Conservation (phyloP, 2,329 filamentous ascomycete species). For the Lomentospora prolificans region DNA sequence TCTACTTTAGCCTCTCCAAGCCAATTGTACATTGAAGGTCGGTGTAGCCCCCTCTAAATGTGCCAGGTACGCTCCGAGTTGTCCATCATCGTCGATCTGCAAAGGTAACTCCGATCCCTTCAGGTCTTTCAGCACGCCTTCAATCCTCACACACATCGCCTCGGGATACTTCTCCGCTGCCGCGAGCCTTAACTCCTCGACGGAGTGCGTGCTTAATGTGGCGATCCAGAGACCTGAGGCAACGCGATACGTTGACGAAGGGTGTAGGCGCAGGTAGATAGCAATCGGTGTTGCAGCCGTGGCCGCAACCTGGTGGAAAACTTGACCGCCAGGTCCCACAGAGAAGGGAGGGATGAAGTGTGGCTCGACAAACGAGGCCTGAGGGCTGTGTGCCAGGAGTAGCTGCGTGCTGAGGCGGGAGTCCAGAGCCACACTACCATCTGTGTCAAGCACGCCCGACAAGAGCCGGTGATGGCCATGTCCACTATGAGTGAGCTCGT, state of each 20-base stretch:
- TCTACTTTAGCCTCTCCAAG: constrained; percentile 16
- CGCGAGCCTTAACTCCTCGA: constrained; percentile 53
- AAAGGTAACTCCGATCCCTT: constrained; percentile 52
- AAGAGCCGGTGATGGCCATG: background rate
- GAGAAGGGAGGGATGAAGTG: constrained; percentile 22
- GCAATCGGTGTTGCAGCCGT: constrained; percentile 29
- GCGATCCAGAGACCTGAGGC: constrained; percentile 54
- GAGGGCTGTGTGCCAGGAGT: constrained; percentile 27
- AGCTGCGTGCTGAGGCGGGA: constrained; percentile 28
- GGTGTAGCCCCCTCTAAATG: constrained; percentile 43
- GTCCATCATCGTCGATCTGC: constrained; percentile 59
- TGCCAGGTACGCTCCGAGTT: constrained; percentile 61
- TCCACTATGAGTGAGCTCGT: background rate
- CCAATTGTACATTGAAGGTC: constrained; percentile 32
- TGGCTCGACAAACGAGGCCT: constrained; percentile 24
- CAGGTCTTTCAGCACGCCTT: constrained; percentile 54
- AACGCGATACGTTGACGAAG: constrained; percentile 45
- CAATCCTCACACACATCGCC: constrained; percentile 47
- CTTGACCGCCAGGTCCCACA: constrained; percentile 15
- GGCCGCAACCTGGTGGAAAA: constrained; percentile 16
- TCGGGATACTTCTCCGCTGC: constrained; percentile 53
- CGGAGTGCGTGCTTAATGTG: constrained; percentile 45
- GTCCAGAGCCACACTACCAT: constrained; percentile 19
- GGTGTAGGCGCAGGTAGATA: constrained; percentile 61
- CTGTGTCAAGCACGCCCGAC: background rate